Evolutionary conservation across 768 basidiomycete species (phyloP), one percentile per base, ranked within the genome.

Genomic region (Cantharellus cinnabarinus): DNA sequence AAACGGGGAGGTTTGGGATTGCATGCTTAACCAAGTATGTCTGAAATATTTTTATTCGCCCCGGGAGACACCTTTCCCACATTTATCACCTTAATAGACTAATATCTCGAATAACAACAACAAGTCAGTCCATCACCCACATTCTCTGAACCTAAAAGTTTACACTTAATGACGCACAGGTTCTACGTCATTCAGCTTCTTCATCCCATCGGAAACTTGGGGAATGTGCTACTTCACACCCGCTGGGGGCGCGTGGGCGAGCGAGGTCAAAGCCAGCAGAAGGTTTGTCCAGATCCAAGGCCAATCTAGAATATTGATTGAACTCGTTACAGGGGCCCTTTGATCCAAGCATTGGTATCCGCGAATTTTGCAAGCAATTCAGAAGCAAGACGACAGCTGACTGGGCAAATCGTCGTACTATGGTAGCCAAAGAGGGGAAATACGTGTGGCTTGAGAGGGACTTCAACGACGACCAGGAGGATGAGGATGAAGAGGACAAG

Each of bases 331-430:
- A 79, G 77, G 79, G 79, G 3, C 76, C 79, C 14, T 79, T 71
- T 65, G 7, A 66, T 2, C 37, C 75, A 0, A 56, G 64, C 3
- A 57, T 38, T 0, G 79, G 76, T 1, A 68, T 79, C 39, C 59
- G n/a, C 15, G 75, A 76, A 62, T 82, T 81, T 68, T 79, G 77
- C 67, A 77, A 76, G 61, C 79, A 79, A 65, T 82, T 80, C 71
- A 78, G 71, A 66, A 62, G 71, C 1, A 82, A 82, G 65, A 71
- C 79, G 1, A 74, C 68, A 0, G 69, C 69, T 2, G 64, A 64
- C 42, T 82, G 80, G 80, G 76, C 77, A 61, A 59, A 71, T 10
- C 66, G 79, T 20, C 69, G 74, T 10, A 74, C 73, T 14, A 78
- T 79, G 78, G 68, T 70, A 2, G 67, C 78, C 38, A 77, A 75